phyloP scores from a whole-genome alignment of 371 early-diverging fungal genomes.

The Mucor ambiguus region DNA sequence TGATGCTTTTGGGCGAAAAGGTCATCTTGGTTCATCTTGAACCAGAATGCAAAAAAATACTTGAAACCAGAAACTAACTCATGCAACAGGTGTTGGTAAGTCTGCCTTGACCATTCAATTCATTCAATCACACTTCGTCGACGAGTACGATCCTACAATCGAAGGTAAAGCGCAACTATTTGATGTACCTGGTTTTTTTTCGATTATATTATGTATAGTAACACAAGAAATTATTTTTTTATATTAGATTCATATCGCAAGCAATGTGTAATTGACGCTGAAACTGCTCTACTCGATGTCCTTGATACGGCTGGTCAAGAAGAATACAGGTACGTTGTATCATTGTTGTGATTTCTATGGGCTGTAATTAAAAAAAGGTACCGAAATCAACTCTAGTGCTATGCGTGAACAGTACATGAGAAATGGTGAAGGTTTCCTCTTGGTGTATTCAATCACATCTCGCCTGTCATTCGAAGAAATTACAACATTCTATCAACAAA shows the following conservation, averaged over 20 bases:
- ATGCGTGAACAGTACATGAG: conserved; percentile 85
- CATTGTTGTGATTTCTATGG: not conserved
- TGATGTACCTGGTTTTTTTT: not conserved
- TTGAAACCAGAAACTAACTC: not conserved
- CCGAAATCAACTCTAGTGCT: conserved; percentile 40
- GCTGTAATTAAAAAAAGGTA: conserved; percentile 5
- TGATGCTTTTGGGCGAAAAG: not conserved
- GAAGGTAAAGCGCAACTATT: conserved; percentile 58
- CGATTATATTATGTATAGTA: not conserved
- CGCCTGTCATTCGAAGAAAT: conserved; percentile 73
- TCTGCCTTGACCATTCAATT: conserved; percentile 92
- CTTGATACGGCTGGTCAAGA: conserved; percentile 96
- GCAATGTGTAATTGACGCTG: conserved; percentile 83
- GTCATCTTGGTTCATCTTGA: conserved; percentile 62
- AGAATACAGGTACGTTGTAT: conserved; percentile 69
- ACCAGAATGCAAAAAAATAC: conserved; percentile 37
- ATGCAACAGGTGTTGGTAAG: conserved; percentile 70
- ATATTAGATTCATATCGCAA: conserved; percentile 88
- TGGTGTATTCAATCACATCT: conserved; percentile 56
- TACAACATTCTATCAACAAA: conserved; percentile 74
- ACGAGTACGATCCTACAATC: conserved; percentile 95
- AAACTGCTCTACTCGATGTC: conserved; percentile 82
- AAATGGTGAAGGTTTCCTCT: conserved; percentile 55
- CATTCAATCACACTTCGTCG: conserved; percentile 89
- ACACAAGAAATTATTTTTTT: conserved; percentile 7